Base-by-base conservation (phyloP, 805 yeast genomes). In the Saccharomyces eubayanus region DNA sequence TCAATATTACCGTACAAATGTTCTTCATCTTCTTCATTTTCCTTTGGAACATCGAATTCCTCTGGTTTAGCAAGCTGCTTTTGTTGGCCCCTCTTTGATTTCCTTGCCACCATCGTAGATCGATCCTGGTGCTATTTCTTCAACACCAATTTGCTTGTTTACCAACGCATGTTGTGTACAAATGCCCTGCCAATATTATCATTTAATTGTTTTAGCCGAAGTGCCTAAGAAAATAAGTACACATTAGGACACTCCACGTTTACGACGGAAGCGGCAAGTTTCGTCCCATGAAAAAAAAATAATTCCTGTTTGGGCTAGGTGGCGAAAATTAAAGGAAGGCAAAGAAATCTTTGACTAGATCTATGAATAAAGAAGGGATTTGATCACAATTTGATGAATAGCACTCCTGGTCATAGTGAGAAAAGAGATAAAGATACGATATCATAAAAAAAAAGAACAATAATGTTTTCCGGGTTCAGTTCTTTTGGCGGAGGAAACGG, bases 391-490 rank as follows among this genome's bases (percentile, higher is more conserved):
- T 36, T 5, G 16, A 36, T 16, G 9, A 11, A 16, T 16, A 36
- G 10, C 10, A 36, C 12, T 1, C 6, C 43, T 16, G 3, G 16
- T 16, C 10, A 16, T 36, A 16, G 24, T 21, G 9, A 36, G 43
- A 16, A 16, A 36, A 9, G 5, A 16, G 16, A 36, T n/a, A 36
- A 5, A 16, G 24, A 36, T 12, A 20, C n/a, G 41, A 36, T 10
- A 36, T 12, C 3, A 8, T 36, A 16, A 36, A 36, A 36, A n/a
- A 36, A 28, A 28, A 28, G 9, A 36, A 6, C 6, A 31, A 49
- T 4, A 24, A 68, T 69, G 78, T 74, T 74, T 57, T 70, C 77
- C 10, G 68, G 73, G 11, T 73, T 73, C 53, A 65, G 65, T 31
- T 61, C 67, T 28, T 53, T 57, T 55, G 58, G 61, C 30, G 55